Evolutionary conservation across 2,329 filamentous ascomycete genomes (phyloP), one percentile per base, ranked within the genome.

Genomic region (Cadophora sp.): DNA sequence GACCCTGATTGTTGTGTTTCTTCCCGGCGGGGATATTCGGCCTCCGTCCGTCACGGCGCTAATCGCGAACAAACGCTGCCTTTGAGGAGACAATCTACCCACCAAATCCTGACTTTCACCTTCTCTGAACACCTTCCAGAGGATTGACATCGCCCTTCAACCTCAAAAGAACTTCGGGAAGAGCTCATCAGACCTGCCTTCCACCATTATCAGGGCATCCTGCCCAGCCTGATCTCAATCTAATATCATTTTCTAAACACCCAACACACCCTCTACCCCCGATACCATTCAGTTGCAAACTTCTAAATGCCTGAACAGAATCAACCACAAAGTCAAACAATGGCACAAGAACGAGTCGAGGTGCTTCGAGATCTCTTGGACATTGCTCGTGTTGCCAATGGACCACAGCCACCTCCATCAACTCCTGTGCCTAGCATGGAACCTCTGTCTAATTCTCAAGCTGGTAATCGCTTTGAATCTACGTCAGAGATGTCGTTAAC

Each of bases 291-390:
- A 43, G 40, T 14, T 43, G 40, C 40, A 43, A 43, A 16, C 2
- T 19, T 4, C 40, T 43, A 14, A 43, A 43, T 43, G 40, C 6
- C 40, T 43, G 5, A 11, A 5, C 40, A 11, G 40, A 19, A 16
- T 43, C 40, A 43, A 22, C 22, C 43, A n/a, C 43, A 22, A 24
- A 3, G 31, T 19, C 27, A 31, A 19, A 58, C 22, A 37, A 64
- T 56, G 50, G 37, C 22, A 26, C 50, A 64, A 31, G 50, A 55
- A 31, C 51, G 26, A 26, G 31, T n/a, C 9, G 22, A 64, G 22
- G 24, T 64, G 8, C 50, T 64, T 16, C 62, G 19, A 6, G 50
- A 58, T 24, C 50, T 64, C 11, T 29, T 29, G 24, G 26, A 64
- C 37, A n/a, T 58, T 46, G 50, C 29, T 6, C 37, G 19, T 4